Percentiles rank a stretch among this genome's conserved stretches.
phyloP scores from a whole-genome alignment of 1,139 yeast species.

The Diutina ranongensis region DNA sequence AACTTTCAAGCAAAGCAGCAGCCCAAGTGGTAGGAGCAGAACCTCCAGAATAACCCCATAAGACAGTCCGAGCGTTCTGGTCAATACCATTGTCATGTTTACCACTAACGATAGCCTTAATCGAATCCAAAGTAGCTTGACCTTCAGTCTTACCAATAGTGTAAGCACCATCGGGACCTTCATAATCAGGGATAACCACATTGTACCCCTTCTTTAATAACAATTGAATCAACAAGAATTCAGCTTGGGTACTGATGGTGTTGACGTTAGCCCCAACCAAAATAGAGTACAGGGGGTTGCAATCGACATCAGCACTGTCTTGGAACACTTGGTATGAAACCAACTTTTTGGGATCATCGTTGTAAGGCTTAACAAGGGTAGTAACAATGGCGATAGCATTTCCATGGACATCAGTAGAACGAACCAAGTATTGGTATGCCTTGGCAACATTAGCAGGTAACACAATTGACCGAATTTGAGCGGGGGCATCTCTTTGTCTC shows the following conservation, averaged over 20 bases:
- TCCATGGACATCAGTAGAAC: conserved; percentile 8
- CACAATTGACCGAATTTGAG: not conserved
- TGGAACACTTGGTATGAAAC: conserved; percentile 9
- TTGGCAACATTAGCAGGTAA: not conserved
- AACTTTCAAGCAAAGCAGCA: not conserved
- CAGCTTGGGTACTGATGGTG: conserved; percentile 8
- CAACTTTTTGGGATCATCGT: conserved; percentile 9
- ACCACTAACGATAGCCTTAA: conserved; percentile 10
- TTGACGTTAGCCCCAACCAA: conserved; percentile 8
- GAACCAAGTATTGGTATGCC: conserved; percentile 9
- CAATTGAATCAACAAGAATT: conserved; percentile 7
- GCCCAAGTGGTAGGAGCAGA: not conserved
- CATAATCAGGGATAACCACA: conserved; percentile 10
- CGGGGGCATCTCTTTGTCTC: not conserved
- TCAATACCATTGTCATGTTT: conserved; percentile 9
- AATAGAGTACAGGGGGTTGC: conserved; percentile 10
- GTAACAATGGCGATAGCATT: conserved; percentile 9
- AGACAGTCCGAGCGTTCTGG: conserved; percentile 10
- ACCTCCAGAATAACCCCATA: conserved; percentile 14
- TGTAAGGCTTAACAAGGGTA: conserved; percentile 9
- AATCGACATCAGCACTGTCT: conserved; percentile 9
- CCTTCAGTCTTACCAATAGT: conserved; percentile 9
- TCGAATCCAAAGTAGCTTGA: conserved; percentile 10
- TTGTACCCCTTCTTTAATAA: conserved; percentile 10
- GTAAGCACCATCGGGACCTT: conserved; percentile 10